Evolutionary conservation across 768 basidiomycete species (phyloP).

Genomic region (Tricholoma flavovirens): DNA sequence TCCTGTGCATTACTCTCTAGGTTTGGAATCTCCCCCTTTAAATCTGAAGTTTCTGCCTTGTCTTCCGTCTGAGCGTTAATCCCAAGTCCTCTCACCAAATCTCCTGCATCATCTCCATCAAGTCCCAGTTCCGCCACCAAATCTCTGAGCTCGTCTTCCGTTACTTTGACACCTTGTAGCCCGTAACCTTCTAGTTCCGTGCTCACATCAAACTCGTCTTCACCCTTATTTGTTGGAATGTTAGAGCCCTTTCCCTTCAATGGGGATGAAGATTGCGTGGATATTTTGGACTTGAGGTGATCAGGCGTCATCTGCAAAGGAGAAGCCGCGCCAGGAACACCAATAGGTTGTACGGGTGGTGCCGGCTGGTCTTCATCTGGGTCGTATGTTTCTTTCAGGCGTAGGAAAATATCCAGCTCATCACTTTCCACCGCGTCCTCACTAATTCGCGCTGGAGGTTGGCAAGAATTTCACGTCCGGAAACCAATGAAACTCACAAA

Average conservation of each 20-base stretch:
- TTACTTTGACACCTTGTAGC: conserved; percentile 71
- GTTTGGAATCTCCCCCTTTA: not conserved
- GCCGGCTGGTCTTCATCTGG: conserved; percentile 56
- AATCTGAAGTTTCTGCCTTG: conserved; percentile 9
- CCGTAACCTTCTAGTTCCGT: conserved; percentile 66
- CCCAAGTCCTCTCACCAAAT: conserved; percentile 62
- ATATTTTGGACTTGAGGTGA: conserved; percentile 53
- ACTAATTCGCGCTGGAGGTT: conserved; percentile 28
- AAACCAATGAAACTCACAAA: conserved; percentile 46
- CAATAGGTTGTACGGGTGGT: conserved; percentile 56
- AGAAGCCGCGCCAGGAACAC: conserved; percentile 73
- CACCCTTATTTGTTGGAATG: conserved; percentile 50
- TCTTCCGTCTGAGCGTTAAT: conserved; percentile 20
- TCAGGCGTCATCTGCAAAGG: conserved; percentile 81
- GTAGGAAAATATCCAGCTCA: conserved; percentile 66
- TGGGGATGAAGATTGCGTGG: conserved; percentile 40
- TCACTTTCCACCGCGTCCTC: conserved; percentile 82
- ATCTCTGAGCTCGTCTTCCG: conserved; percentile 65
- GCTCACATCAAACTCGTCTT: conserved; percentile 57
- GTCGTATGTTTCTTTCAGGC: conserved; percentile 67
- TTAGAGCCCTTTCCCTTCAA: conserved; percentile 29
- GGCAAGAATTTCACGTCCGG: conserved; percentile 5
- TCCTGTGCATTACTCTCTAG: not conserved
- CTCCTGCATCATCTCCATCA: conserved; percentile 69
- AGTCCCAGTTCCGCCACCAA: conserved; percentile 74